Percentiles rank a stretch among this genome's conserved stretches.
These are phyloP conservation scores for Volvox africanus DNA, from an alignment of 139 green algal genomes.

Conservation along the genomic window DNA sequence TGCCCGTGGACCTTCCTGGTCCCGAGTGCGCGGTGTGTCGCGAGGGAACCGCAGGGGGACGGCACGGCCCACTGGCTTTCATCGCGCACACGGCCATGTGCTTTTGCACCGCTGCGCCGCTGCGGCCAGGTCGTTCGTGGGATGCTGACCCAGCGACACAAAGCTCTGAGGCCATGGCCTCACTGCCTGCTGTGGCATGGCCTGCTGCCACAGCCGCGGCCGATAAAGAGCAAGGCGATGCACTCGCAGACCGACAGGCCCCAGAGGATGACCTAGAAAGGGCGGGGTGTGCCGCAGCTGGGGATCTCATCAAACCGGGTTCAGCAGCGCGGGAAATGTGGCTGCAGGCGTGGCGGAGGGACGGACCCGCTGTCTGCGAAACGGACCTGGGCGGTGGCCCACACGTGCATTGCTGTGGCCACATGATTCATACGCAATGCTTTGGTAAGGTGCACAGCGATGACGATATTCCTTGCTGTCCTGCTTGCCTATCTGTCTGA, in stretches of 20 bases:
- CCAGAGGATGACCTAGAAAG: too few relatives aligned
- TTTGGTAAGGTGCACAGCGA: neutral
- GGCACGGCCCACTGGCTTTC: slow-evolving; percentile 1
- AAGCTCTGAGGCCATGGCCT: neutral
- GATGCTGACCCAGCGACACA: neutral
- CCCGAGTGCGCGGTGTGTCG: slow-evolving; percentile 32
- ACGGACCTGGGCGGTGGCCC: neutral
- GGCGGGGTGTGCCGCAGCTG: too few relatives aligned
- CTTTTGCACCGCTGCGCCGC: neutral
- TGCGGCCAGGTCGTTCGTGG: neutral
- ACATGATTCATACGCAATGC: slow-evolving; percentile 36
- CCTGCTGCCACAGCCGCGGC: neutral
- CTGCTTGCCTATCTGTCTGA: too few relatives aligned
- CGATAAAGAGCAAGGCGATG: neutral
- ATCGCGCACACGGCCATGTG: slow-evolving; percentile 27
- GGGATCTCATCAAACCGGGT: too few relatives aligned
- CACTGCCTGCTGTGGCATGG: too few relatives aligned
- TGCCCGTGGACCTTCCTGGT: neutral
- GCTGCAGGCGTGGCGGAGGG: neutral
- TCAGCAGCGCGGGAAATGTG: neutral
- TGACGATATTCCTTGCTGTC: too few relatives aligned
- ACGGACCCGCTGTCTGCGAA: slow-evolving; percentile 10
- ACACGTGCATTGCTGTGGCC: slow-evolving; percentile 48
- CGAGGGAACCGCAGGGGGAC: neutral
- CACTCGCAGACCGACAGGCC: too few relatives aligned